Percentiles rank a stretch among this genome's conserved stretches.
These are phyloP conservation scores for Talaromyces thailandensis DNA, from an alignment of 495 filamentous ascomycete species.

Conservation along the genomic window DNA sequence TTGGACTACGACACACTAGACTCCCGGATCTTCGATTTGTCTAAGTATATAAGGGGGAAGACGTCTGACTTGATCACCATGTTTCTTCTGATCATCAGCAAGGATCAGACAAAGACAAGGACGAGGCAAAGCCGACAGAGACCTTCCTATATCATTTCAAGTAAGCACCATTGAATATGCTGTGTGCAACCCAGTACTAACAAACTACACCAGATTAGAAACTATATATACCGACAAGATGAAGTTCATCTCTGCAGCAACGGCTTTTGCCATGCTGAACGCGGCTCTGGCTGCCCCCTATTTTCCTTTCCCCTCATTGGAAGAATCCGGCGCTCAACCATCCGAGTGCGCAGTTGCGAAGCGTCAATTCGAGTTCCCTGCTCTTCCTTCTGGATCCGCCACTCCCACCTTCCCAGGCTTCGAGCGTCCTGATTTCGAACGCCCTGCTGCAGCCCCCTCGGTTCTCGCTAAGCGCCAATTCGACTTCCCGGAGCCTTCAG, in stretches of 20 bases:
- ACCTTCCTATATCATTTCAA: not conserved
- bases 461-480: not conserved
- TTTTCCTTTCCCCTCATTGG: not conserved
- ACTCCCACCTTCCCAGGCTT: not conserved
- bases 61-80: not conserved
- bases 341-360: not conserved
- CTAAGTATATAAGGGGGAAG: not conserved
- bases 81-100: not conserved
- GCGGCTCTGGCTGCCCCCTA: constrained; percentile 1
- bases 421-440: not conserved
- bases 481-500: not conserved
- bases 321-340: not conserved
- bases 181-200: not conserved
- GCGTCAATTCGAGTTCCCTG: not conserved
- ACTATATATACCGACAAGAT: not conserved
- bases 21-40: not conserved
- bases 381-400: not conserved
- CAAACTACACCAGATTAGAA: not conserved
- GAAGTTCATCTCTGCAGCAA: constrained; percentile 6
- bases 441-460: not conserved
- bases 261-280: not conserved
- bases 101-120: not conserved
- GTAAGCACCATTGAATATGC: not conserved
- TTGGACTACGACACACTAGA: not conserved
- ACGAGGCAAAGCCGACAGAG: not conserved